Evolutionary conservation across 2,329 filamentous ascomycete genomes (phyloP), one percentile per base, ranked within the genome.

Genomic region (Arthrinium phaeospermum): DNA sequence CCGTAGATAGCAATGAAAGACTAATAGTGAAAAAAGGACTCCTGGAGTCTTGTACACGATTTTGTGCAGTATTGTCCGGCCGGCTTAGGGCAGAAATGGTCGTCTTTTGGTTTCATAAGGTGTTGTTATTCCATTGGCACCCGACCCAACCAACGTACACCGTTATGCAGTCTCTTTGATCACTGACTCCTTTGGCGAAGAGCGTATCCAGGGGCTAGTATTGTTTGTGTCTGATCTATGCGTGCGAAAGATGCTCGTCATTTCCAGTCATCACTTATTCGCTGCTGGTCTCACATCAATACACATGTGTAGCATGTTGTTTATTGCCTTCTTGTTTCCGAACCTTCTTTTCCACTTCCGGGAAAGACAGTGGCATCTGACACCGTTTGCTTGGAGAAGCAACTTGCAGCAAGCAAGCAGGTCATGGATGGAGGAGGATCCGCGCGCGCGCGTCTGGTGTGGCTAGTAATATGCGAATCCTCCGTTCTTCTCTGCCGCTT

Each of bases 1-100:
- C 57, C 34, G 57, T 64, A 64, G 57, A 64, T 64, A 64, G 57
- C 12, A 64, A 64, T 64, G 57, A 41, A 64, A 64, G 19, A 13
- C 53, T 41, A 2, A 41, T 41, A 37, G 41, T 61, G 34, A 22
- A 37, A 16, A 61, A 30, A 30, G 27, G 27, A 30, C 27, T 30
- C 2, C 51, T 57, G 5, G 51, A 8, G 16, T 57, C 24, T 16
- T 34, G 27, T 14, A 34, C 16, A 30, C 30, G 13, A 27, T 27
- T 16, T 30, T 24, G 51, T 30, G 16, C 14, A 2, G 13, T 16
- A 53, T 27, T 27, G 24, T 14, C 24, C 5, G 14, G 13, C 24
- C n/a, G 5, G 51, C 10, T 1, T 45, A 45, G 13, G 16, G 13
- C 13, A 16, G 16, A 45, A 1, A 14, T 16, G 16, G 13, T 45